Conservation (phyloP, 2,329 filamentous ascomycete genomes). For the Chaetomiaceae sp. region DNA sequence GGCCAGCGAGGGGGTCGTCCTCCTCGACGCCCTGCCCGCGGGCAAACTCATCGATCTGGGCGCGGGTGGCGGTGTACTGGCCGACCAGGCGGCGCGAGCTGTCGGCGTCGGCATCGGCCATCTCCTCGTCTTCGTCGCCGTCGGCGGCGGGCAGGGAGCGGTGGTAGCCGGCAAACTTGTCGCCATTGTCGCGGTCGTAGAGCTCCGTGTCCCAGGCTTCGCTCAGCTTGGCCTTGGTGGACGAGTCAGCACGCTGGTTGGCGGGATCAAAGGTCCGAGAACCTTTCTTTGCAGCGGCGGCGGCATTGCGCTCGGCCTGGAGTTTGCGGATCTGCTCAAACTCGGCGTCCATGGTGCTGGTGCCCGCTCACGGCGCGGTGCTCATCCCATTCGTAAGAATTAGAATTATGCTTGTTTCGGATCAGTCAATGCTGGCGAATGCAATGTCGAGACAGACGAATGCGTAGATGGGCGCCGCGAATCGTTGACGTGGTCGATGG, state of each 20-base stretch:
- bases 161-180: constrained; percentile 87
- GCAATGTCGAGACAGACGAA: neutral
- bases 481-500: neutral
- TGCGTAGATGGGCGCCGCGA: neutral
- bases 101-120: constrained; percentile 68
- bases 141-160: constrained; percentile 78
- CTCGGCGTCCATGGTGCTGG: constrained; percentile 62
- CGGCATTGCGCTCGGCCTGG: constrained; percentile 87
- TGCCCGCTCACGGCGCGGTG: constrained; percentile 19
- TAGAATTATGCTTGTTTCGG: neutral
- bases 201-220: constrained; percentile 84
- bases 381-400: constrained; percentile 21
- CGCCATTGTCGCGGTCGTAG: constrained; percentile 68
- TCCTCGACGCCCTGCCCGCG: constrained; percentile 82
- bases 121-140: constrained; percentile 74
- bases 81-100: constrained; percentile 76
- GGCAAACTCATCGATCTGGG: constrained; percentile 92
- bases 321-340: constrained; percentile 84
- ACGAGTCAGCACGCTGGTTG: constrained; percentile 75
- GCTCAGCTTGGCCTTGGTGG: constrained; percentile 86
- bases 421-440: neutral
- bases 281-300: constrained; percentile 73
- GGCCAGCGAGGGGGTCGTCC: constrained; percentile 79
- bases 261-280: constrained; percentile 73
- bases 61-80: constrained; percentile 89